Base-by-base conservation (phyloP, 2,329 filamentous ascomycete species). In the Talaromyces sp. region DNA sequence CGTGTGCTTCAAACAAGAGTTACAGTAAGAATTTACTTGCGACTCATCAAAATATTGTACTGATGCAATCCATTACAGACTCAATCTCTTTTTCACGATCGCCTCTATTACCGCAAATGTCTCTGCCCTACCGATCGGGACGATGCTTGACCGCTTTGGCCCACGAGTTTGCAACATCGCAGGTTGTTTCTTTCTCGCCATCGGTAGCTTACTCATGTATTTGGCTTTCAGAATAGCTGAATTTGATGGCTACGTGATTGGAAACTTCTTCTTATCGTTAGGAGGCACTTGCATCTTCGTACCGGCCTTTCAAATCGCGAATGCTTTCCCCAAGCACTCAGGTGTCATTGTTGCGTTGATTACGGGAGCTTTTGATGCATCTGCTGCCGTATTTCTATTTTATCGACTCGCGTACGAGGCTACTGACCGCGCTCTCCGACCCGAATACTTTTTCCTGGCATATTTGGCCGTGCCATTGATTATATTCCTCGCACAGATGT, bases 21-120 rank as follows among this genome's bases (percentile, higher is more conserved):
- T 83, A 56, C 70, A 78, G 76, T 78, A 71, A 40, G 57, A 6
- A 15, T 2, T 13, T 36, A n/a, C 8, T 40, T 1, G 15, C 9
- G 5, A 25, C n/a, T 36, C 35, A 6, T 31, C 17, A 39, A 48
- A 28, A 56, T 2, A 36, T 45, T 37, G 53, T 64, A 36, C 63
- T 54, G 15, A 21, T 40, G 7, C 21, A 46, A 6, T 45, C n/a
- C 37, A 6, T 37, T 28, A 36, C 57, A 76, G 75, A 62, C 80
- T 96, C 59, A 96, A 96, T 69, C 77, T 96, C 66, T 96, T 96
- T 87, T 96, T 96, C 78, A 94, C 90, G 9, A 82, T 91, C 37
- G 91, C 91, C 25, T 91, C 91, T 22, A 91, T 96, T 2, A 88
- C 84, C 9, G 94, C 91, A 45, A 96, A 96, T 66, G 87, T 96